Evolutionary conservation across 352 stramenopile genomes (phyloP).

Genomic region (Globisporangium radiosum): DNA sequence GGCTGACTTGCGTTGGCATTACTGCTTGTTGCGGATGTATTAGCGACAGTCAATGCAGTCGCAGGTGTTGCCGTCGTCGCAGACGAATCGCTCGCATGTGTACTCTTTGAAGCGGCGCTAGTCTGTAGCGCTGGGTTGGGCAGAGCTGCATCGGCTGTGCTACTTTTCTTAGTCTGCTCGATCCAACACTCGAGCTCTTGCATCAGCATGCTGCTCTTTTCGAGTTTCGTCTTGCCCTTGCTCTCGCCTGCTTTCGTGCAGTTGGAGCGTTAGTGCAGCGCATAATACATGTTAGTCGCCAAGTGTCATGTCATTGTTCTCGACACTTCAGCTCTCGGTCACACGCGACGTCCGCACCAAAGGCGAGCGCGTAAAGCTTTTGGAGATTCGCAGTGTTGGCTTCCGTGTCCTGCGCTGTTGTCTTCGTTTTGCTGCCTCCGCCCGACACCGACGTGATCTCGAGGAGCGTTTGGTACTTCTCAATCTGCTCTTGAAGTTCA

Average conservation of each 20-base stretch:
- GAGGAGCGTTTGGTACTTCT: conserved; percentile 75
- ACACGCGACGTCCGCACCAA: conserved; percentile 1
- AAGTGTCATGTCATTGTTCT: no score
- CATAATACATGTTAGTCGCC: no score
- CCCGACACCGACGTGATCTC: conserved; percentile 34
- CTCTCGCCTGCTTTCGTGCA: conserved; percentile 1
- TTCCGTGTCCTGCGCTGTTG: conserved; percentile 16
- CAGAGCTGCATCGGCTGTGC: not conserved
- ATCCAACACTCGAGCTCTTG: conserved; percentile 23
- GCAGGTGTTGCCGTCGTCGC: not conserved
- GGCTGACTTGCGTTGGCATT: no score
- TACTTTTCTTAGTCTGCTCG: conserved; percentile 1
- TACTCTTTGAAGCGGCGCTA: not conserved
- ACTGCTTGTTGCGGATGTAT: no score
- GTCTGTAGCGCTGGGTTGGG: no score
- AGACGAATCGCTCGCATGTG: not conserved
- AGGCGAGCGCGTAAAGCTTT: conserved; percentile 10
- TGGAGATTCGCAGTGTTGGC: conserved; percentile 3
- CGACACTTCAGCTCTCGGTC: no score
- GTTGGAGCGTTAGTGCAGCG: no score
- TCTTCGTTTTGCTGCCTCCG: conserved; percentile 20
- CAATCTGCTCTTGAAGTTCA: conserved; percentile 79
- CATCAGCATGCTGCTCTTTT: conserved; percentile 15
- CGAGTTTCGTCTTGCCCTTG: conserved; percentile 4
- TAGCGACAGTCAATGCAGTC: no score